Evolutionary conservation across 768 basidiomycete species (phyloP).

Genomic region (Roridomyces roridus): DNA sequence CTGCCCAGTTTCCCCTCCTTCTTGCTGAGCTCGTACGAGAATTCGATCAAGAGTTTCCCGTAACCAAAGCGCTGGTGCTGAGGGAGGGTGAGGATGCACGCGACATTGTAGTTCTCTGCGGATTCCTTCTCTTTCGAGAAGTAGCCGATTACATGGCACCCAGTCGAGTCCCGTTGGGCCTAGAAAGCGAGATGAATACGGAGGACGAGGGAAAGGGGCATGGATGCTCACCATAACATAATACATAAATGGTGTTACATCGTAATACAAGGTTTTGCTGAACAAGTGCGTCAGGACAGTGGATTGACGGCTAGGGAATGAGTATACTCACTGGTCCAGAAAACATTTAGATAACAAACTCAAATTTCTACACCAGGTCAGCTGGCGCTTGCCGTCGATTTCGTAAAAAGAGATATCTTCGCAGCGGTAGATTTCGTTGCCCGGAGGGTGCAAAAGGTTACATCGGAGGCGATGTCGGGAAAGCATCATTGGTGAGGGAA

Average conservation of each 20-base stretch:
- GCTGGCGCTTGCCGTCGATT: conserved; percentile 94
- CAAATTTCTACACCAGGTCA: conserved; percentile 96
- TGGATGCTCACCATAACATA: conserved; percentile 91
- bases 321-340: conserved; percentile 85
- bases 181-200: conserved; percentile 34
- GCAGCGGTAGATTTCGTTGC: conserved; percentile 98
- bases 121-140: conserved; percentile 99
- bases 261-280: conserved; percentile 98
- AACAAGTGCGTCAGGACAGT: conserved; percentile 20
- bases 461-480: conserved; percentile 91
- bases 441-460: conserved; percentile 91
- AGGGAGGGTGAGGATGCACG: conserved; percentile 97
- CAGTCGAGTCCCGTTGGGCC: conserved; percentile 85
- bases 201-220: conserved; percentile 1
- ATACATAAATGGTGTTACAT: conserved; percentile 99
- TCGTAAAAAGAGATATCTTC: conserved; percentile 98
- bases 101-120: conserved; percentile 97
- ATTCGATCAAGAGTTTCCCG: conserved; percentile 95
- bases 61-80: conserved; percentile 98
- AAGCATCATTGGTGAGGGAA: conserved; percentile 89
- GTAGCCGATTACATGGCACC: conserved; percentile 96
- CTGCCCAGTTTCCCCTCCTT: conserved; percentile 94
- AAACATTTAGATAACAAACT: conserved; percentile 98
- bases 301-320: conserved; percentile 13
- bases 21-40: conserved; percentile 97